phyloP scores from a whole-genome alignment of 805 yeast genomes.

The Maudiozyma pseudohumilis region DNA sequence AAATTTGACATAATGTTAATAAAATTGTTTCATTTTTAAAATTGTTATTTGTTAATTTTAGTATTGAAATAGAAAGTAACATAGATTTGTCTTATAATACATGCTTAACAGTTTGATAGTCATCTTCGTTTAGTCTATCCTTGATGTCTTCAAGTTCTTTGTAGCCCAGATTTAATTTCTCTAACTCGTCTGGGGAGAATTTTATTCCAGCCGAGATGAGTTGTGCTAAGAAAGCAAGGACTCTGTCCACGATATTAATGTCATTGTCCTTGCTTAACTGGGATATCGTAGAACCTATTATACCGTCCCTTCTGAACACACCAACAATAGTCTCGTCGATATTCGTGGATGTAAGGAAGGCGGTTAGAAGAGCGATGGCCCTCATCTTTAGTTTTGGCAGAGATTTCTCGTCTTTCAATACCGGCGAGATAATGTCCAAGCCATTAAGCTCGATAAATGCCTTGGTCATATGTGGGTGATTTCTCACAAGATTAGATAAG shows the following conservation, averaged over 20 bases:
- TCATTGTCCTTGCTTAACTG: conserved; percentile 24
- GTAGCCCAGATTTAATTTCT: conserved; percentile 30
- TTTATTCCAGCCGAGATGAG: conserved; percentile 36
- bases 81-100: conserved; percentile 20
- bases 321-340: conserved; percentile 31
- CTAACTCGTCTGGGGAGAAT: conserved; percentile 38
- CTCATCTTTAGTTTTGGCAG: conserved; percentile 41
- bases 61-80: not conserved
- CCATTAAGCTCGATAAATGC: conserved; percentile 52
- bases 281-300: conserved; percentile 22
- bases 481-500: conserved; percentile 60
- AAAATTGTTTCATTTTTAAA: not conserved
- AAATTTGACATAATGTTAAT: conserved; percentile 7
- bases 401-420: conserved; percentile 13
- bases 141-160: conserved; percentile 33
- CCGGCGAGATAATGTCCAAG: conserved; percentile 42
- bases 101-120: conserved; percentile 40
- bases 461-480: conserved; percentile 46
- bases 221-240: conserved; percentile 40
- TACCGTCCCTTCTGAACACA: conserved; percentile 29
- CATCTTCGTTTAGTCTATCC: conserved; percentile 46
- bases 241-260: conserved; percentile 47
- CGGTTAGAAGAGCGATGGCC: conserved; percentile 46
- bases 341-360: conserved; percentile 46
- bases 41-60: not conserved